phyloP scores from a whole-genome alignment of 306 rosid genomes.

The Cicer cuneatum region DNA sequence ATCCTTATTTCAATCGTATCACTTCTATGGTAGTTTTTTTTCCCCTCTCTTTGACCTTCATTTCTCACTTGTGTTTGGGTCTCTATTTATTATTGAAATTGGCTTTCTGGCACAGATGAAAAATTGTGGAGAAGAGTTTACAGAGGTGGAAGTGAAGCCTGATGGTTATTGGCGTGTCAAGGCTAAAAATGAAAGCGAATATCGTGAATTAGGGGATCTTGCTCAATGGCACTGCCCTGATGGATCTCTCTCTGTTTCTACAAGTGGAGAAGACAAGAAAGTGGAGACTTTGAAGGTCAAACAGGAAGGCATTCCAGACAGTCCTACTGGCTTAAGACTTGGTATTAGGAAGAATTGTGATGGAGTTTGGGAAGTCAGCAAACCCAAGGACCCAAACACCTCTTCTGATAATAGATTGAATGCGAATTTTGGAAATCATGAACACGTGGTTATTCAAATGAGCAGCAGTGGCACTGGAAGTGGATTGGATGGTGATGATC shows the following conservation, averaged over 20 bases:
- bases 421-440: constrained; percentile 61
- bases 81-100: constrained; percentile 16
- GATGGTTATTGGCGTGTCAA: constrained; percentile 97
- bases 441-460: constrained; percentile 84
- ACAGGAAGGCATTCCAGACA: constrained; percentile 83
- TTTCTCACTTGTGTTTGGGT: constrained; percentile 8
- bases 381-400: constrained; percentile 67
- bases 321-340: constrained; percentile 71
- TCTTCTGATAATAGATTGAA: constrained; percentile 66
- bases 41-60: constrained; percentile 1
- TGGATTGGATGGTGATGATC: constrained; percentile 90
- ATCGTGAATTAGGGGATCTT: constrained; percentile 74
- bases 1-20: constrained; percentile 92
- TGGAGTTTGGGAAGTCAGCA: constrained; percentile 90
- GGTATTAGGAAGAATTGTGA: constrained; percentile 76
- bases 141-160: constrained; percentile 94
- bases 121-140: constrained; percentile 84
- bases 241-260: constrained; percentile 56
- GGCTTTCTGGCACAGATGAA: constrained; percentile 66
- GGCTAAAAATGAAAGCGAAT: constrained; percentile 81
- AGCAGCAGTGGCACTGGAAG: constrained; percentile 94
- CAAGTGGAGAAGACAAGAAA: constrained; percentile 56
- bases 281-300: constrained; percentile 70
- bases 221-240: constrained; percentile 85
- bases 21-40: constrained; percentile 66